Conservation (phyloP, 805 yeast species). For the Candida khao-thaluensis region DNA sequence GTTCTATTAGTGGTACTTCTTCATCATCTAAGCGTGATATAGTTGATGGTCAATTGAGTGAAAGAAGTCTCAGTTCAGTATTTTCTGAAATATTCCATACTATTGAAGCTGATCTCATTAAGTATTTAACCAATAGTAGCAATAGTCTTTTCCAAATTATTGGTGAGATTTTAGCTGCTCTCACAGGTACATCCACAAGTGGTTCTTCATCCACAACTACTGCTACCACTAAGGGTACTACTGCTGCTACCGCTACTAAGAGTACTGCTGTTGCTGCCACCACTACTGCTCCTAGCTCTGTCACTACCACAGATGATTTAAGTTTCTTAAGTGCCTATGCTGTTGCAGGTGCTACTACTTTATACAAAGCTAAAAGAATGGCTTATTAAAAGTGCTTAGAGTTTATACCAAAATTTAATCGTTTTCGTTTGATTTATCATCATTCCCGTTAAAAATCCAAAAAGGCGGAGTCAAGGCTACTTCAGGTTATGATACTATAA, state of each 20-base stretch:
- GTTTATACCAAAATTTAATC: constrained; percentile 4
- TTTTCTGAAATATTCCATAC: constrained; percentile 27
- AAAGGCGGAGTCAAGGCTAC: too few relatives aligned
- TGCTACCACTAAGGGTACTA: constrained; percentile 16
- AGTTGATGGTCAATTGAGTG: constrained; percentile 9
- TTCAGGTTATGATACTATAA: too few relatives aligned
- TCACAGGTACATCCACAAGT: constrained; percentile 23
- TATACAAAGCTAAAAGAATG: constrained; percentile 24
- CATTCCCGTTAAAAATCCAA: constrained; percentile 2
- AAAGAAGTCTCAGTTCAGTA: constrained; percentile 14
- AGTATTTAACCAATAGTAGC: constrained; percentile 27
- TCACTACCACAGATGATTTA: constrained; percentile 15
- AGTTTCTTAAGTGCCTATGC: constrained; percentile 17
- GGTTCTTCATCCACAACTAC: constrained; percentile 19
- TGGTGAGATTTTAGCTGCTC: constrained; percentile 23
- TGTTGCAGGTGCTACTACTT: constrained; percentile 21
- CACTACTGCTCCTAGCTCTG: constrained; percentile 12
- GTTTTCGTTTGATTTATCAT: constrained; percentile 5
- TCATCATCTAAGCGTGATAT: constrained; percentile 10
- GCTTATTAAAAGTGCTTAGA: constrained; percentile 16
- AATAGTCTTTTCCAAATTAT: constrained; percentile 15
- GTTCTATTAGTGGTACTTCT: constrained; percentile 26
- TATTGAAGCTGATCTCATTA: constrained; percentile 26
- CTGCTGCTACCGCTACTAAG: constrained; percentile 8
- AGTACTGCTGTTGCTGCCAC: constrained; percentile 13